Percentiles rank a stretch among this genome's conserved stretches.
Evolutionary conservation across 1,284 basidiomycete species (phyloP).

Genomic region (Trichosporon sp.): DNA sequence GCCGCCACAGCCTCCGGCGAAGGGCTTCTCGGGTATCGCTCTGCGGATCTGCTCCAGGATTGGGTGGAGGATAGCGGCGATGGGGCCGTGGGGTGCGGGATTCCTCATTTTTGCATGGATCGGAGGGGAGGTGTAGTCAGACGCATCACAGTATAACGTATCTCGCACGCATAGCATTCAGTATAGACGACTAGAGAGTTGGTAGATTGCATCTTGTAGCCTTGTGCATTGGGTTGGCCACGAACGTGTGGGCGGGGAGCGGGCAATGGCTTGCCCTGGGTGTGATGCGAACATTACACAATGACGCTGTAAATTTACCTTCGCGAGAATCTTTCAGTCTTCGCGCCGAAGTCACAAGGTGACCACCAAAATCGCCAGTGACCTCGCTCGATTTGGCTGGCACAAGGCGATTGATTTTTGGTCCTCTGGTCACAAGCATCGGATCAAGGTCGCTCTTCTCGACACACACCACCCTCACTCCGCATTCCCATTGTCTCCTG

Average conservation of each 20-base stretch:
- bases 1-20: conserved; percentile 2
- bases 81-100: conserved; percentile 56
- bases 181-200: conserved; percentile 1
- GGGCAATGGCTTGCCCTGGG: neutral
- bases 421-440: no score
- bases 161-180: neutral
- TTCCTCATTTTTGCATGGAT: conserved; percentile 56
- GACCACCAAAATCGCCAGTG: neutral
- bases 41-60: conserved; percentile 24
- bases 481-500: neutral
- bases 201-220: conserved; percentile 15
- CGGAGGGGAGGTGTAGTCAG: conserved; percentile 51
- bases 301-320: conserved; percentile 19
- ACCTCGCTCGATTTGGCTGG: no score
- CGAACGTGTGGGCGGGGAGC: neutral
- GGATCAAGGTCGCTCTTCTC: neutral
- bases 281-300: conserved; percentile 7
- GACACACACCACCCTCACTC: neutral
- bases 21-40: conserved; percentile 7
- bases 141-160: neutral
- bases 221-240: neutral
- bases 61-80: conserved; percentile 51
- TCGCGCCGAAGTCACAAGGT: conserved; percentile 1
- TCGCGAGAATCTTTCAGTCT: conserved; percentile 2
- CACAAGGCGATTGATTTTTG: conserved; percentile 16